A percentile compares a stretch with the other conserved stretches of the same genome.
These are phyloP conservation scores for Pleurotus djamor DNA, from an alignment of 768 basidiomycete species.

Conservation along the genomic window DNA sequence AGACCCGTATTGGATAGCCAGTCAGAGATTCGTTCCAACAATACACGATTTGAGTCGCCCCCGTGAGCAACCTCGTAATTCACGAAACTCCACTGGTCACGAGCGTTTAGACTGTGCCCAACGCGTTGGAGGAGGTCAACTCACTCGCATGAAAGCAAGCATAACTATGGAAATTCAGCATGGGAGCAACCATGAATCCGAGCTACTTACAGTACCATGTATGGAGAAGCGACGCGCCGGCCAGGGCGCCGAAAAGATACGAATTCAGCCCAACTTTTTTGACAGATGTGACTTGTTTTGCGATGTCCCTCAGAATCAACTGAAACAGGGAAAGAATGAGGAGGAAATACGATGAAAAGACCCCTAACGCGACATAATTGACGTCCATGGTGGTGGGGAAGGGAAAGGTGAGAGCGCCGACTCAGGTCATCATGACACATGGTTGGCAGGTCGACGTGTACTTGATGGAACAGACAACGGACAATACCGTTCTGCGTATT, in stretches of 20 bases:
- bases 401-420: not conserved
- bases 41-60: not conserved
- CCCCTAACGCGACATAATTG: conserved; percentile 4
- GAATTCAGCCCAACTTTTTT: not conserved
- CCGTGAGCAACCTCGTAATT: conserved; percentile 31
- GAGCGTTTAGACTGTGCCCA: not conserved
- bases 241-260: conserved; percentile 27
- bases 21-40: conserved; percentile 33
- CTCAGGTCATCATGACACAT: not conserved
- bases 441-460: not conserved
- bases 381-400: conserved; percentile 1
- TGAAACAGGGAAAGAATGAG: conserved; percentile 8
- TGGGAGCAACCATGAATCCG: not conserved
- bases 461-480: not conserved
- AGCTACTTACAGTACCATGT: conserved; percentile 50
- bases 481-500: not conserved
- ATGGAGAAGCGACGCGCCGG: conserved; percentile 32
- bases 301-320: conserved; percentile 7
- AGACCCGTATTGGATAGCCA: conserved; percentile 57
- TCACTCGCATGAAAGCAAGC: conserved; percentile 41
- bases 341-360: conserved; percentile 9
- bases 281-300: not conserved
- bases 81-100: conserved; percentile 50
- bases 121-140: conserved; percentile 8
- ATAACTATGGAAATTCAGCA: conserved; percentile 29